Evolutionary conservation across 2,329 filamentous ascomycete genomes (phyloP).

Genomic region (Exophiala phaeomuriformis): DNA sequence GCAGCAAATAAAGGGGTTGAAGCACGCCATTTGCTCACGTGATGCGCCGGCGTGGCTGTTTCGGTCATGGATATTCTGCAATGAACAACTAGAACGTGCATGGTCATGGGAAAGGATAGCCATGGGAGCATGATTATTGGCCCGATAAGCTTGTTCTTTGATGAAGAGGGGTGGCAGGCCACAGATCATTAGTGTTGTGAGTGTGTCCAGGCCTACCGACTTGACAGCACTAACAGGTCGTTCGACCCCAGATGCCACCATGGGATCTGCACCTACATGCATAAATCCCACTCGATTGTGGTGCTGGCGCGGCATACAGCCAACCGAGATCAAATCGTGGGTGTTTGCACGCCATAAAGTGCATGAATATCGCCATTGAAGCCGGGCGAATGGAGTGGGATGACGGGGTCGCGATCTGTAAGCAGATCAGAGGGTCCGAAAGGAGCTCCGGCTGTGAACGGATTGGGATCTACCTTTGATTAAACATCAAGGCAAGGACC

Average conservation of each 20-base stretch:
- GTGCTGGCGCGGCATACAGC: background rate
- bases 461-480: background rate
- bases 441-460: background rate
- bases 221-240: too few relatives aligned
- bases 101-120: background rate
- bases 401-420: background rate
- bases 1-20: constrained; percentile 14
- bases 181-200: too few relatives aligned
- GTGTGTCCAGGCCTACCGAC: too few relatives aligned
- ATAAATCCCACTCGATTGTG: too few relatives aligned
- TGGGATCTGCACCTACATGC: too few relatives aligned
- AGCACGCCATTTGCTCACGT: constrained; percentile 23
- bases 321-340: background rate
- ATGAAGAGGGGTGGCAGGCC: too few relatives aligned
- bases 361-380: background rate
- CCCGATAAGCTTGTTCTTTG: background rate
- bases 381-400: background rate
- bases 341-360: background rate
- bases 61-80: background rate
- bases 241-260: too few relatives aligned
- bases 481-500: background rate
- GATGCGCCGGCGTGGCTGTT: background rate
- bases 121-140: background rate
- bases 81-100: background rate
- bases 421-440: background rate